phyloP scores from a whole-genome alignment of 2,329 filamentous ascomycete species.

The Fusarium chlamydosporum region DNA sequence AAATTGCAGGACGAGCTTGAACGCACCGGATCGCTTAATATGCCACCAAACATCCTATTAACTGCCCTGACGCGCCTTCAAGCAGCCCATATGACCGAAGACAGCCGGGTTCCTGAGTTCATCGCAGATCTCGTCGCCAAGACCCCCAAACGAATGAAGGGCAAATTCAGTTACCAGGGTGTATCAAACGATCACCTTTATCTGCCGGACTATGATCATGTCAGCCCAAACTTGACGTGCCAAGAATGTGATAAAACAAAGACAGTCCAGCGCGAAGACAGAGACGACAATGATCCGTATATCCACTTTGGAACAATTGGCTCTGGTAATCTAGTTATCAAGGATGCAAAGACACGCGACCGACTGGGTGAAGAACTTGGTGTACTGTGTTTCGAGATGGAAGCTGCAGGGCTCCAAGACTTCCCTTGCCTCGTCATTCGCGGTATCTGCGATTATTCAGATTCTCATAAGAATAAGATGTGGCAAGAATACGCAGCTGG shows the following conservation, averaged over 20 bases:
- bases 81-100: too few relatives aligned
- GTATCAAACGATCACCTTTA: too few relatives aligned
- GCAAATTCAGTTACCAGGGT: too few relatives aligned
- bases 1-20: background rate
- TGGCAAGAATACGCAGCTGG: background rate
- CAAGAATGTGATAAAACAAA: too few relatives aligned
- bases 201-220: too few relatives aligned
- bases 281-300: background rate
- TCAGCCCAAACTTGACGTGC: too few relatives aligned
- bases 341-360: background rate
- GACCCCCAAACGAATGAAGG: too few relatives aligned
- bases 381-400: slow-evolving; percentile 10
- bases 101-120: too few relatives aligned
- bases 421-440: background rate
- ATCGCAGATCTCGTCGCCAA: too few relatives aligned
- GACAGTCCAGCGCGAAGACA: too few relatives aligned
- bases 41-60: slow-evolving; percentile 12
- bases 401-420: background rate
- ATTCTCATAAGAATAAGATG: background rate
- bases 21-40: slow-evolving; percentile 21
- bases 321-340: slow-evolving; percentile 9
- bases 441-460: background rate
- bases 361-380: background rate
- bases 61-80: too few relatives aligned
- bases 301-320: slow-evolving; percentile 44